Base-by-base conservation (phyloP, 2,329 filamentous ascomycete genomes). In the Fusarium agapanthi region DNA sequence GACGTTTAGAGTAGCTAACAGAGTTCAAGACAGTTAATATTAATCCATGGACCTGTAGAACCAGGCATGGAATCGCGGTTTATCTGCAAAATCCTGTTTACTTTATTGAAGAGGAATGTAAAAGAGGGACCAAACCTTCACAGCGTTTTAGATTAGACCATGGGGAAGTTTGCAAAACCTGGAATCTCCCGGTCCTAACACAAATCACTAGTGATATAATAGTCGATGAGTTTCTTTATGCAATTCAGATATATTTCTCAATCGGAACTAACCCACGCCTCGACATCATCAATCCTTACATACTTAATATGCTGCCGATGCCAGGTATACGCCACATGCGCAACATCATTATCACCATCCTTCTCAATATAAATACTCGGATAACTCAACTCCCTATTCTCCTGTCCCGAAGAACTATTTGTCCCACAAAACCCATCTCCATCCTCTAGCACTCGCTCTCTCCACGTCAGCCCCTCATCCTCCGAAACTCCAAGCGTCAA, bases 391-490 rank as follows among this genome's bases (percentile, higher is more conserved):
- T 85, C 84, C 13, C 83, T 73, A 32, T 85, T 86, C 6, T 81
- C 77, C 47, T 82, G 82, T 2, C 83, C 78, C 15, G 77, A 76
- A 1, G 81, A 84, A 57, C 84, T 84, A 64, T 85, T 86, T 0
- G 83, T 86, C 76, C 84, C 80, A 55, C 84, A 85, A 32, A 82
- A 85, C 0, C 84, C 84, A 68, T 85, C 83, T 0, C 84, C 83
- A 7, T 84, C 83, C 47, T 85, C 83, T 2, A 85, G 67, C 9
- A 84, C 77, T 24, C 78, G 81, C 54, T 79, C 78, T 16, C 67
- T 79, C 83, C 83, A 85, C 1, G 79, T 81, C 15, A 77, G 7
- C 0, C 83, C 83, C 14, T 80, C 72, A 57, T 85, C 81, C 9
- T 77, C 67, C 1, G 81, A 83, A 1, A 83, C 44, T 3, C 76